Percentiles rank a stretch among this genome's conserved stretches.
These are phyloP conservation scores for Ophioceras dolichostomum DNA, from an alignment of 2,329 filamentous ascomycete genomes.

Conservation along the genomic window DNA sequence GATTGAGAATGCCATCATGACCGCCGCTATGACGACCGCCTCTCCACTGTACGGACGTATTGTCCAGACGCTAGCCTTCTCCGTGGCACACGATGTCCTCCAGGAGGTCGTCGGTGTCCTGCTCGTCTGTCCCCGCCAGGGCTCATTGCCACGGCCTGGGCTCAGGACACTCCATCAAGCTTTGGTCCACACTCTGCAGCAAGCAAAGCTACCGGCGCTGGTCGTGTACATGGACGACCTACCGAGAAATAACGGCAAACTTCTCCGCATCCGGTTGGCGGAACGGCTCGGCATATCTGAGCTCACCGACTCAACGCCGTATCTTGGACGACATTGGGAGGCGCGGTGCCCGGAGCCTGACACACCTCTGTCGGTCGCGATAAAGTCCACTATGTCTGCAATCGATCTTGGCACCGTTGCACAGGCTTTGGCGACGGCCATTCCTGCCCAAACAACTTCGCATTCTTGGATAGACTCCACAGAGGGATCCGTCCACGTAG, in stretches of 20 bases:
- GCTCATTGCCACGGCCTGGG: slow-evolving; percentile 30
- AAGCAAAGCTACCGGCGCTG: slow-evolving; percentile 38
- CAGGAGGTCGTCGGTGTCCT: slow-evolving; percentile 44
- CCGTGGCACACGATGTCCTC: slow-evolving; percentile 35
- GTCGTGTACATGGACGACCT: slow-evolving; percentile 42
- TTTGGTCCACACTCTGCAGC: slow-evolving; percentile 32
- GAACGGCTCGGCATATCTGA: slow-evolving; percentile 31
- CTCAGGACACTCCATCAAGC: slow-evolving; percentile 33
- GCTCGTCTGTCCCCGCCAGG: slow-evolving; percentile 32
- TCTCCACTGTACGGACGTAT: slow-evolving; percentile 33
- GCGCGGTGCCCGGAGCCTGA: slow-evolving; percentile 34
- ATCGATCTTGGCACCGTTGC: slow-evolving; percentile 17
- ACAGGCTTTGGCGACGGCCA: slow-evolving; percentile 9
- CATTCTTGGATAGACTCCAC: neutral
- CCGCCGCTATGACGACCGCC: slow-evolving; percentile 25
- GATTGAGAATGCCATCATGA: slow-evolving; percentile 42
- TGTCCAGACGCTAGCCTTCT: slow-evolving; percentile 38
- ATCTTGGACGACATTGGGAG: slow-evolving; percentile 33
- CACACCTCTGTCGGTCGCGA: slow-evolving; percentile 27
- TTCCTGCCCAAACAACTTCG: neutral
- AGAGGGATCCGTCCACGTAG: neutral
- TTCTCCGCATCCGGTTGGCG: slow-evolving; percentile 39
- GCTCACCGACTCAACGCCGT: slow-evolving; percentile 29
- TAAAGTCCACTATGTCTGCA: slow-evolving; percentile 20
- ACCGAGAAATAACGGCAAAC: slow-evolving; percentile 44